Conservation (phyloP, 352 stramenopile species). For the Blastocystis sp. region DNA sequence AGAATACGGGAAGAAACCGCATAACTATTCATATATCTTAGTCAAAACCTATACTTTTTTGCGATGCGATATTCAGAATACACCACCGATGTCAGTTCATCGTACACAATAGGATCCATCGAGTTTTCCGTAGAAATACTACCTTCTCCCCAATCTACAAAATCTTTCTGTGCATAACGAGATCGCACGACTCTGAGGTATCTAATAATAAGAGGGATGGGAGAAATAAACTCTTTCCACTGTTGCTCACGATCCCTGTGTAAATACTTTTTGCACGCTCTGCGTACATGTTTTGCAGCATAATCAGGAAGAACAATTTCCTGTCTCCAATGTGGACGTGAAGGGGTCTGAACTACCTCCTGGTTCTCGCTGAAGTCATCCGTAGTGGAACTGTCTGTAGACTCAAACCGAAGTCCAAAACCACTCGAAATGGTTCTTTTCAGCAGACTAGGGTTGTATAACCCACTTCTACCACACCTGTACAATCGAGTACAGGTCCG, state of each 20-base stretch:
- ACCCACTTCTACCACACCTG: not conserved
- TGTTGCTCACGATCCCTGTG: not conserved
- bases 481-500: not conserved
- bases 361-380: not conserved
- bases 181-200: not conserved
- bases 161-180: not conserved
- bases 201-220: not conserved
- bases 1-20: conserved; percentile 10
- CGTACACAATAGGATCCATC: conserved; percentile 28
- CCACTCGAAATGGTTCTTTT: not conserved
- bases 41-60: not conserved
- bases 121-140: not conserved
- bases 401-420: not conserved
- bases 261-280: not conserved
- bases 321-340: conserved; percentile 5
- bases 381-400: not conserved
- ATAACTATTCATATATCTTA: not conserved
- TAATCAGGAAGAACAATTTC: conserved; percentile 19
- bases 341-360: not conserved
- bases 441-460: not conserved
- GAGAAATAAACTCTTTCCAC: conserved; percentile 1
- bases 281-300: not conserved
- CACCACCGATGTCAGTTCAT: not conserved
- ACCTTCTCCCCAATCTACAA: conserved; percentile 35
- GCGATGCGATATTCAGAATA: conserved; percentile 22